A percentile compares a stretch with the other conserved stretches of the same genome.
Evolutionary conservation across 2,329 filamentous ascomycete genomes (phyloP).

Genomic region (Verticillium nonalfalfae): DNA sequence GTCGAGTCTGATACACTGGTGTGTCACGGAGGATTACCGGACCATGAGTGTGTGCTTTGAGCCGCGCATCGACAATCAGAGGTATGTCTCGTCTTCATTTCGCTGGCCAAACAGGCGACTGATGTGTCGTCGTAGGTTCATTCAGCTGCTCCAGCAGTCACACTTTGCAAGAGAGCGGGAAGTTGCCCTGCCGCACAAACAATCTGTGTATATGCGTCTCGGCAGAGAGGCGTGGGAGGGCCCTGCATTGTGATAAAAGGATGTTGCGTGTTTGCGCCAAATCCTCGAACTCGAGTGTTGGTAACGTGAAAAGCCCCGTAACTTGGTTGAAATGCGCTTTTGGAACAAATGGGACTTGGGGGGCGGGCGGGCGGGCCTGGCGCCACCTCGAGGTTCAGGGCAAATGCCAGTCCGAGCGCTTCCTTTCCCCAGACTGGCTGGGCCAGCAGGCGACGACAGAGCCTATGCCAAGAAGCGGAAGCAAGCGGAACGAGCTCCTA

Average conservation of each 20-base stretch:
- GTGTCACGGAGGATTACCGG: constrained; percentile 68
- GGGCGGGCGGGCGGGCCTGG: neutral
- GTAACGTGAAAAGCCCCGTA: neutral
- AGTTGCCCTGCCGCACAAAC: constrained; percentile 85
- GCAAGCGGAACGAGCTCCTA: neutral
- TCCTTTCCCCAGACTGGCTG: neutral
- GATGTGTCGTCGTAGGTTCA: constrained; percentile 18
- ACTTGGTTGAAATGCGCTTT: neutral
- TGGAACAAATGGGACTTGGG: neutral
- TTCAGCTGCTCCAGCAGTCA: constrained; percentile 59
- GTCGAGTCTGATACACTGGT: constrained; percentile 80
- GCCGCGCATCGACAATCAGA: constrained; percentile 83
- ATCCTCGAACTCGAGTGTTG: neutral
- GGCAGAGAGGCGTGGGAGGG: constrained; percentile 74
- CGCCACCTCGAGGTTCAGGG: neutral
- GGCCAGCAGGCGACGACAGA: neutral
- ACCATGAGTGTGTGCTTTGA: constrained; percentile 83
- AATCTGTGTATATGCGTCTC: constrained; percentile 78
- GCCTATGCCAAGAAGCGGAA: neutral
- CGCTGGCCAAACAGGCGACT: neutral
- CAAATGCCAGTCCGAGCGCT: neutral
- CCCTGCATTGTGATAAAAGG: constrained; percentile 45
- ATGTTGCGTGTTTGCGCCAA: no score
- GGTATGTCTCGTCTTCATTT: constrained; percentile 48
- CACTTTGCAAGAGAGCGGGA: constrained; percentile 87